phyloP scores from a whole-genome alignment of 257 asterid genomes.

The Perilla frutescens region DNA sequence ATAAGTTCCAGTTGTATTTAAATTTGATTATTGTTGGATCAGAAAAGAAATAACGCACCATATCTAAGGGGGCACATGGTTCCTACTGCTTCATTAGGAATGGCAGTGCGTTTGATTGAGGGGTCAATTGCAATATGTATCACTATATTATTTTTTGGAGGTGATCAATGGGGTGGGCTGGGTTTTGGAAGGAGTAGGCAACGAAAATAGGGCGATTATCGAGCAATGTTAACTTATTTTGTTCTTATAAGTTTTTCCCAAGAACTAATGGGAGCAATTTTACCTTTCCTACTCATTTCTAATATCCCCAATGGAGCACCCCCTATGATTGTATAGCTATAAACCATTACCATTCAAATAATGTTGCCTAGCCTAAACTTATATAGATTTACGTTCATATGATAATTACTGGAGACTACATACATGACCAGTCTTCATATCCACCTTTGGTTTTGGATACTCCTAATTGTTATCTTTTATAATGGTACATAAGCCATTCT shows the following conservation, averaged over 20 bases:
- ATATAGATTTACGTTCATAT: background rate
- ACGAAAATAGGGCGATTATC: background rate
- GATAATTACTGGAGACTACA: constrained; percentile 12
- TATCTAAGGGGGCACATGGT: background rate
- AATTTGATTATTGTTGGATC: constrained; percentile 23
- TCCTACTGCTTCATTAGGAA: background rate
- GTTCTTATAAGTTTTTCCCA: background rate
- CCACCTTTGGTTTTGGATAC: constrained; percentile 5
- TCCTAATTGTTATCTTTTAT: constrained; percentile 12
- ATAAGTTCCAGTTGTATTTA: constrained; percentile 1
- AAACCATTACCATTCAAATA: constrained; percentile 13
- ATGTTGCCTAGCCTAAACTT: constrained; percentile 15
- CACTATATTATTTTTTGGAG: background rate
- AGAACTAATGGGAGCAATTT: background rate
- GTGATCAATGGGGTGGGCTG: background rate
- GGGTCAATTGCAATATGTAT: background rate
- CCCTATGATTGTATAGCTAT: background rate
- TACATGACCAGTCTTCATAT: constrained; percentile 1
- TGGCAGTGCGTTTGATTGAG: background rate
- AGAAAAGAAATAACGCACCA: constrained; percentile 4
- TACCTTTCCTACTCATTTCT: background rate
- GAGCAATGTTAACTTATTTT: background rate
- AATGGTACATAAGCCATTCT: constrained; percentile 12
- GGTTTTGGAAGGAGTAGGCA: background rate
- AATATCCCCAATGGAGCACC: background rate